These are phyloP conservation scores for Acer yangbiense DNA, from an alignment of 345 rosid genomes.

Conservation along the genomic window DNA sequence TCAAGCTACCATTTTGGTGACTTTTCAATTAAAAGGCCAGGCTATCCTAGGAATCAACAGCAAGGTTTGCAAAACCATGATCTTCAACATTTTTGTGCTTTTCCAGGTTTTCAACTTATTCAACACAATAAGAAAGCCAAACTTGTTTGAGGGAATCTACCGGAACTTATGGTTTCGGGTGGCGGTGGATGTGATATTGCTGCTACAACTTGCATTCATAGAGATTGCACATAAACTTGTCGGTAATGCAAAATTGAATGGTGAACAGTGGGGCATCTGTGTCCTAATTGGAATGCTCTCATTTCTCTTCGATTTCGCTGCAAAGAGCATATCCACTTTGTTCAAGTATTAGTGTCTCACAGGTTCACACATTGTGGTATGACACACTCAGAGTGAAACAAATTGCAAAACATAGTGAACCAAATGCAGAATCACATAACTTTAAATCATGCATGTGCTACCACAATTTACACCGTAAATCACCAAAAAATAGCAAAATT, in stretches of 20 bases:
- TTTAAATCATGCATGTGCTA: no score
- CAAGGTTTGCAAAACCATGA: constrained; percentile 10
- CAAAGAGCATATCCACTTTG: background rate
- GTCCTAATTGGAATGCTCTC: constrained; percentile 9
- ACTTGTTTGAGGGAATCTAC: constrained; percentile 1
- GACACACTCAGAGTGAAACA: no score
- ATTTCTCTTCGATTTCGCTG: background rate
- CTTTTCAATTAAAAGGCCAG: constrained; percentile 6
- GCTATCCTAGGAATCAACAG: background rate
- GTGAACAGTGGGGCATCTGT: constrained; percentile 6
- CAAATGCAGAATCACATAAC: no score
- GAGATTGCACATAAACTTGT: background rate
- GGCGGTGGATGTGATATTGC: background rate
- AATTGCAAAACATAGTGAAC: no score
- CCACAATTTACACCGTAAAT: no score
- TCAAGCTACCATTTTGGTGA: constrained; percentile 1
- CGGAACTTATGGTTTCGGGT: constrained; percentile 6
- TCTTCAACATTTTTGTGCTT: constrained; percentile 7
- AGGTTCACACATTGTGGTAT: no score
- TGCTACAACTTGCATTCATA: constrained; percentile 5
- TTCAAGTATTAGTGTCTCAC: no score
- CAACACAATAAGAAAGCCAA: background rate
- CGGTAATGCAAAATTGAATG: background rate
- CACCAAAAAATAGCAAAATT: no score
- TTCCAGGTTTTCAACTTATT: constrained; percentile 11